Evolutionary conservation across 495 filamentous ascomycete genomes (phyloP), one percentile per base, ranked within the genome.

Genomic region (Bathelium albidoporum): DNA sequence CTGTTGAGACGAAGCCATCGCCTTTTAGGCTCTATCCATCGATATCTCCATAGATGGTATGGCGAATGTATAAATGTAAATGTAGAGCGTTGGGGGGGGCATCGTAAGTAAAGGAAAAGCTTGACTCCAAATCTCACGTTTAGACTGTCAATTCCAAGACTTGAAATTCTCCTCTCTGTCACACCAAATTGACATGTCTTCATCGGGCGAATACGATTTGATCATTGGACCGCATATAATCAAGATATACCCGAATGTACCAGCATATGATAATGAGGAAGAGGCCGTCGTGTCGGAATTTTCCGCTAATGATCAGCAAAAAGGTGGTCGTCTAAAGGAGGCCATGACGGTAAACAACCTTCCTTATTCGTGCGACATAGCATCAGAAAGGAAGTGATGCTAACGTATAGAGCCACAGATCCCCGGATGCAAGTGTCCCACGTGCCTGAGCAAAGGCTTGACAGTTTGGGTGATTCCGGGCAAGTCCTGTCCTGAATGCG

Each of bases 381-480:
- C 26, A 22, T 2, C 12, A 28, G 11, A 2, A 26, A 45, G 55
- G 3, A 2, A 24, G 26, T 22, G 31, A 29, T 44, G 31, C 58
- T 67, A 44, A 60, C 36, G 7, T 24, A 12, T 45, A 3, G 11
- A 10, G 11, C 22, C 22, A 14, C 61, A 76, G 73, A 71, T 74
- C n/a, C 73, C 73, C 26, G 72, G 73, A 22, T 63, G 69, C 12
- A 69, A 69, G 1, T 76, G 73, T 62, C 73, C 73, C 1, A 63
- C 65, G 44, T 76, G 73, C 60, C 60, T 72, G 22, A 59, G 66
- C 18, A 70, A 68, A 36, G 72, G 72, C 18, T 60, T 72, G 29
- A 73, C 71, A 3, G 70, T 74, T 9, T 76, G 73, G 73, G 73
- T 76, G 52, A 74, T 76, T 45, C 73, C 72, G 1, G 73, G 73